A percentile compares a stretch with the other conserved stretches of the same genome.
Conservation (phyloP, 2,329 filamentous ascomycete species). For the Fusarium falciforme region DNA sequence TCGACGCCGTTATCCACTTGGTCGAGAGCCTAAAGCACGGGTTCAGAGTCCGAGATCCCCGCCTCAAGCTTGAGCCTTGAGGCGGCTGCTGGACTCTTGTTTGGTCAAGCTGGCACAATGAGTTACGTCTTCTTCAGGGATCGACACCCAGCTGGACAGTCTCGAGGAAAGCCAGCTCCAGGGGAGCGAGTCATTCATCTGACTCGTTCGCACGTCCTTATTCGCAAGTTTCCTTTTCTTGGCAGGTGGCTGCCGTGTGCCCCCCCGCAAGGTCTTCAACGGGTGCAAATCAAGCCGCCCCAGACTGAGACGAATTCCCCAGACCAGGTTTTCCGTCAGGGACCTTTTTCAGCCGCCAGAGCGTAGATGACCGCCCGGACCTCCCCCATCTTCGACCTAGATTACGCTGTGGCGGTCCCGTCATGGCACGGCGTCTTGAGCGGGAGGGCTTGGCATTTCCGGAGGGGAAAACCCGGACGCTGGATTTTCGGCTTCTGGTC, state of each 20-base stretch:
- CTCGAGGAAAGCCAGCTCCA: not conserved
- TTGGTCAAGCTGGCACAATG: not conserved
- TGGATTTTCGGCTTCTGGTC: not conserved
- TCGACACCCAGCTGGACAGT: not conserved
- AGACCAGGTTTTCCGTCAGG: not conserved
- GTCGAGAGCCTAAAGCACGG: slow-evolving; percentile 6
- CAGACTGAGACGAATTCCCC: not conserved
- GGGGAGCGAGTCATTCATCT: slow-evolving; percentile 7
- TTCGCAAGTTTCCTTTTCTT: not conserved
- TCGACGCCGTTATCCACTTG: slow-evolving; percentile 11
- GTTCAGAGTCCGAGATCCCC: not conserved
- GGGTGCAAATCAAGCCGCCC: slow-evolving; percentile 4
- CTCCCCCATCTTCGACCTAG: not conserved
- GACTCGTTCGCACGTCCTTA: not conserved
- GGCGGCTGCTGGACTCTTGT: not conserved
- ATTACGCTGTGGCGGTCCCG: not conserved
- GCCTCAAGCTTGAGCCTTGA: slow-evolving; percentile 4
- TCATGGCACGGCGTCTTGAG: not conserved
- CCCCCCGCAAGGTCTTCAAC: not conserved
- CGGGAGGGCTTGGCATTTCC: not conserved
- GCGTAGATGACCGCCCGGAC: not conserved
- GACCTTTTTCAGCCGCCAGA: not conserved
- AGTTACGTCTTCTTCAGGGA: not conserved
- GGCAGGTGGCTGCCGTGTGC: not conserved
- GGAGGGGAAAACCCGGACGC: not conserved